phyloP scores from a whole-genome alignment of 345 rosid species.

The Reutealis trisperma region DNA sequence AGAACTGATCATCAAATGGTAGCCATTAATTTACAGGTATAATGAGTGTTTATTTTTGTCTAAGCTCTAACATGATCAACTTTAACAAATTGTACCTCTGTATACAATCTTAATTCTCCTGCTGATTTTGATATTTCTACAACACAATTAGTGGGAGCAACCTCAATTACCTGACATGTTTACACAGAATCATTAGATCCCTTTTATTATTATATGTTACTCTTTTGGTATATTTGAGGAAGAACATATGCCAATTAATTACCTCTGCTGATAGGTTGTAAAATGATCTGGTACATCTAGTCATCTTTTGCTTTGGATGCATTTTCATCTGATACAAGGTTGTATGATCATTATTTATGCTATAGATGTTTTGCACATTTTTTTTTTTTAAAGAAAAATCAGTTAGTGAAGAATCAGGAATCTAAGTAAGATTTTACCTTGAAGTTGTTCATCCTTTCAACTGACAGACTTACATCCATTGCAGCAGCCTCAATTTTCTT shows the following conservation, averaged over 20 bases:
- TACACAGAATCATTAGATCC: constrained; percentile 14
- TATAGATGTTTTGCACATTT: not conserved
- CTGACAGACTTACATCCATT: constrained; percentile 54
- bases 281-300: constrained; percentile 54
- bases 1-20: constrained; percentile 51
- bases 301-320: constrained; percentile 55
- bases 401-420: constrained; percentile 10
- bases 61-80: constrained; percentile 8
- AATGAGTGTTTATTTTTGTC: not conserved
- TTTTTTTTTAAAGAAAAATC: not conserved
- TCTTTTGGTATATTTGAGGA: not conserved
- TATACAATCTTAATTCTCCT: constrained; percentile 61
- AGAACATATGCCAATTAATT: constrained; percentile 7
- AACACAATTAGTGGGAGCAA: constrained; percentile 82
- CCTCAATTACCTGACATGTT: constrained; percentile 63
- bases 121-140: constrained; percentile 82
- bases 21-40: not conserved
- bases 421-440: constrained; percentile 42
- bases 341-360: not conserved
- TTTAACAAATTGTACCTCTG: constrained; percentile 47
- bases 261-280: constrained; percentile 83
- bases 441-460: constrained; percentile 54
- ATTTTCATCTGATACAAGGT: constrained; percentile 61
- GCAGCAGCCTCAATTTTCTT: constrained; percentile 88
- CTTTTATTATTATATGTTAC: not conserved